phyloP scores from a whole-genome alignment of 2,329 filamentous ascomycete genomes.

The Emericellopsis atlantica region DNA sequence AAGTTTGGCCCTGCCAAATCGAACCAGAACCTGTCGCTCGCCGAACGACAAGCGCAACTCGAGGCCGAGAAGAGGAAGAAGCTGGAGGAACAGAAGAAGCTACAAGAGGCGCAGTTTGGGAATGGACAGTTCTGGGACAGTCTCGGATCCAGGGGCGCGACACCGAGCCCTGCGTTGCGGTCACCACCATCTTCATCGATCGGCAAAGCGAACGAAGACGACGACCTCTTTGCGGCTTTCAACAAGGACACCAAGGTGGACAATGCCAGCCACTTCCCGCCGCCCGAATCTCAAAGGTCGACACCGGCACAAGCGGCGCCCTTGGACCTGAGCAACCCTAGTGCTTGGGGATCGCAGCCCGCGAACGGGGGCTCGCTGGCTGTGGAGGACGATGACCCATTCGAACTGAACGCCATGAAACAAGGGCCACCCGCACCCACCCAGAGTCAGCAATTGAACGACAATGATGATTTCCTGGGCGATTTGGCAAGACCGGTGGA shows the following conservation, averaged over 20 bases:
- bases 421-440: slow-evolving; percentile 12
- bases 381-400: slow-evolving; percentile 66
- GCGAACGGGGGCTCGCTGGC: slow-evolving; percentile 15
- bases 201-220: slow-evolving; percentile 29
- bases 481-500: slow-evolving; percentile 53
- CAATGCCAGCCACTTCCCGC: slow-evolving; percentile 52
- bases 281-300: slow-evolving; percentile 29
- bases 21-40: slow-evolving; percentile 60
- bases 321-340: slow-evolving; percentile 40
- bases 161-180: slow-evolving; percentile 17
- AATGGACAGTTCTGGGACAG: slow-evolving; percentile 65
- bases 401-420: slow-evolving; percentile 60
- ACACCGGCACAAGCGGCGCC: slow-evolving; percentile 28
- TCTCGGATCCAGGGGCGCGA: slow-evolving; percentile 43
- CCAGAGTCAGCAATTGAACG: slow-evolving; percentile 15
- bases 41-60: slow-evolving; percentile 62
- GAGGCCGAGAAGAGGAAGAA: slow-evolving; percentile 56
- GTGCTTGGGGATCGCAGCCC: slow-evolving; percentile 29
- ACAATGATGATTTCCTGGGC: slow-evolving; percentile 54
- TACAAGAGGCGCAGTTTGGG: slow-evolving; percentile 67
- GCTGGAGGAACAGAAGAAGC: slow-evolving; percentile 59
- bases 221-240: slow-evolving; percentile 57
- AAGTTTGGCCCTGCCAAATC: slow-evolving; percentile 43
- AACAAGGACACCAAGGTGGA: slow-evolving; percentile 54
- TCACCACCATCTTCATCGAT: slow-evolving; percentile 7